phyloP scores from a whole-genome alignment of 768 basidiomycete species.

The Termitomyces sp. region DNA sequence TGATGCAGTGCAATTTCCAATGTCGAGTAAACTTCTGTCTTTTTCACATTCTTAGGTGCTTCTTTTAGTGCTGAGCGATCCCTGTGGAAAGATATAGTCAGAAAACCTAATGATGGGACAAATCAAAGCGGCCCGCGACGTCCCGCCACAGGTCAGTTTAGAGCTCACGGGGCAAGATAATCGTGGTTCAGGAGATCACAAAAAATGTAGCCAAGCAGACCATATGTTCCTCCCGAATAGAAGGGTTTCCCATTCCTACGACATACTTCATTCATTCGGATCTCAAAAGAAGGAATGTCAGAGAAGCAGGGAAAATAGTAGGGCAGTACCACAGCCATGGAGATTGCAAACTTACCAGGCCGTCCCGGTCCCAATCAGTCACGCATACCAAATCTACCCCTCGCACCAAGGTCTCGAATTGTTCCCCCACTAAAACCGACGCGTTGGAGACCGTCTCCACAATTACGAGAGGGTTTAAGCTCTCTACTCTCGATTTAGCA shows the following conservation, averaged over 20 bases:
- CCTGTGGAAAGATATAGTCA: conserved; percentile 31
- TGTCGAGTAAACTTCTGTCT: conserved; percentile 61
- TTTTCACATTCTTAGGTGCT: conserved; percentile 54
- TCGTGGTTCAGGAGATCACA: conserved; percentile 88
- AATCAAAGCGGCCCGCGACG: conserved; percentile 9
- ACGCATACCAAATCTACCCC: conserved; percentile 83
- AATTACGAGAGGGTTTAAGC: conserved; percentile 87
- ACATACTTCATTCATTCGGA: conserved; percentile 76
- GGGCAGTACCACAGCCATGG: conserved; percentile 1
- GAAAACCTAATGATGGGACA: conserved; percentile 2
- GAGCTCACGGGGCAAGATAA: conserved; percentile 76
- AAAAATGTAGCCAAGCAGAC: conserved; percentile 90
- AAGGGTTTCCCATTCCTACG: conserved; percentile 72
- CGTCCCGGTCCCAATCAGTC: conserved; percentile 71
- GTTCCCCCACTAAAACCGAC: conserved; percentile 43
- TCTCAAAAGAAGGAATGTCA: conserved; percentile 37
- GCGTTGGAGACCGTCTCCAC: conserved; percentile 63
- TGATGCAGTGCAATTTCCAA: conserved; percentile 60
- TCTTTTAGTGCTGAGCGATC: conserved; percentile 62
- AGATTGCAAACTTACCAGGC: conserved; percentile 52
- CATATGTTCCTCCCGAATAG: conserved; percentile 91
- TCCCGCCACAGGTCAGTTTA: conserved; percentile 2
- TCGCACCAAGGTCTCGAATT: conserved; percentile 56
- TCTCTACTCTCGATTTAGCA: conserved; percentile 80
- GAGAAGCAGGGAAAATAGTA: conserved; percentile 6